Conservation (phyloP, 129 eudicot species). For the Heracleum sosnowskyi region DNA sequence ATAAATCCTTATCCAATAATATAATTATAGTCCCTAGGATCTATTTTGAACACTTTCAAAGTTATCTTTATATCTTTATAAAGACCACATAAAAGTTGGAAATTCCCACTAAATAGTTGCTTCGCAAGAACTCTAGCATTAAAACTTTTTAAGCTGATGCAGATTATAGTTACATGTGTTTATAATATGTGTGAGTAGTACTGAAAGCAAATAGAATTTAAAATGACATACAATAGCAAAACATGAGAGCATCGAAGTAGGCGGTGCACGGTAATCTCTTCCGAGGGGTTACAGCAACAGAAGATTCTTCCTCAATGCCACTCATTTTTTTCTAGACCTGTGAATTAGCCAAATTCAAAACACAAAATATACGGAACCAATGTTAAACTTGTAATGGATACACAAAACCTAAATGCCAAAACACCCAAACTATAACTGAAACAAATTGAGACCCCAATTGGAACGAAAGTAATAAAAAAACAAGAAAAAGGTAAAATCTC, state of each 20-base stretch:
- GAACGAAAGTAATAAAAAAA: background rate
- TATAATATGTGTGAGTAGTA: background rate
- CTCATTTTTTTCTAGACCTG: slow-evolving; percentile 28
- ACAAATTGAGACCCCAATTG: background rate
- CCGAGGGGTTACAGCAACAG: slow-evolving; percentile 17
- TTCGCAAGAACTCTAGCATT: background rate
- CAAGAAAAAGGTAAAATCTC: background rate
- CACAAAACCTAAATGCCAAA: background rate
- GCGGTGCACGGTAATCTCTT: slow-evolving; percentile 51
- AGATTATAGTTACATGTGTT: background rate
- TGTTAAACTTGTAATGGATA: background rate
- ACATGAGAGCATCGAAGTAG: slow-evolving; percentile 76
- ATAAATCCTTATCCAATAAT: no score
- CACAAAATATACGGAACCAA: background rate
- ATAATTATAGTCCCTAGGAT: no score
- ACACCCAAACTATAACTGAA: background rate
- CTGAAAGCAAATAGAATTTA: background rate
- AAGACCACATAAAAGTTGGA: background rate
- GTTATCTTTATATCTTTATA: no score
- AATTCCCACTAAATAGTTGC: no score
- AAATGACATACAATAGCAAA: slow-evolving; percentile 74
- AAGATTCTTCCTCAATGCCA: slow-evolving; percentile 32
- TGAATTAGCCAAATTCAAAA: background rate
- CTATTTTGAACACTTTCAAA: background rate
- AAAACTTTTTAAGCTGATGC: background rate